Conservation (phyloP, 495 filamentous ascomycete genomes). For the Pseudomonodictys pantanalensis region DNA sequence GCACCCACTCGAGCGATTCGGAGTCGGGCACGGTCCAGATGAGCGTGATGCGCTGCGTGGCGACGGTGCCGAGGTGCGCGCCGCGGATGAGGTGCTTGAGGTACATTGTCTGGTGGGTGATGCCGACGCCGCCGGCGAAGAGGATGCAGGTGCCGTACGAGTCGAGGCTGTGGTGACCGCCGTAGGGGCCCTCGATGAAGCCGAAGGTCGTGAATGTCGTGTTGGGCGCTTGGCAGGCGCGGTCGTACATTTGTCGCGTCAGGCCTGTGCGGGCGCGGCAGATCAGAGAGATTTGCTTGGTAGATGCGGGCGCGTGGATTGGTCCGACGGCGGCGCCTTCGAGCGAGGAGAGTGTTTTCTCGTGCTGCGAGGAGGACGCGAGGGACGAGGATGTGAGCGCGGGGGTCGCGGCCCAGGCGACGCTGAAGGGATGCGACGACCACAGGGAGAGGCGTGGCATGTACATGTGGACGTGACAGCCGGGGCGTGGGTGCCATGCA, state of each 20-base stretch:
- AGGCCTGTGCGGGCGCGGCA: constrained; percentile 56
- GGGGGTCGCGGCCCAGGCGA: constrained; percentile 49
- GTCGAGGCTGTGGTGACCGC: constrained; percentile 50
- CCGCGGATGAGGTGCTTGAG: constrained; percentile 50
- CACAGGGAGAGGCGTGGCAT: constrained; percentile 50
- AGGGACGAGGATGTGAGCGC: constrained; percentile 36
- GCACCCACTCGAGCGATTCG: constrained; percentile 89
- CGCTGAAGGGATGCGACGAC: constrained; percentile 58
- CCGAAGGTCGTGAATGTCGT: constrained; percentile 48
- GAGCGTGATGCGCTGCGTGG: constrained; percentile 64
- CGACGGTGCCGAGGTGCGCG: constrained; percentile 43
- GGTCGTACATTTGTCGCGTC: constrained; percentile 51
- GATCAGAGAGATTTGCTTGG: constrained; percentile 51
- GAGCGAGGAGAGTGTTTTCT: constrained; percentile 12
- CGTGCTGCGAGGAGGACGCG: constrained; percentile 46
- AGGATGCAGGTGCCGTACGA: constrained; percentile 56
- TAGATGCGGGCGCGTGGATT: constrained; percentile 36
- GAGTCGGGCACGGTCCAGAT: constrained; percentile 83
- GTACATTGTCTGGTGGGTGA: constrained; percentile 58
- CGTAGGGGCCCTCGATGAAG: constrained; percentile 57
- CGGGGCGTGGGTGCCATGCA: constrained; percentile 51
- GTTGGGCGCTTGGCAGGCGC: constrained; percentile 43
- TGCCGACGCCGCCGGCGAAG: constrained; percentile 59
- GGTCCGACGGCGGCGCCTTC: constrained; percentile 42
- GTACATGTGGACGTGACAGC: constrained; percentile 58